A percentile compares a stretch with the other conserved stretches of the same genome.
Conservation (phyloP, 805 yeast genomes). For the Candida nonsorbophila region DNA sequence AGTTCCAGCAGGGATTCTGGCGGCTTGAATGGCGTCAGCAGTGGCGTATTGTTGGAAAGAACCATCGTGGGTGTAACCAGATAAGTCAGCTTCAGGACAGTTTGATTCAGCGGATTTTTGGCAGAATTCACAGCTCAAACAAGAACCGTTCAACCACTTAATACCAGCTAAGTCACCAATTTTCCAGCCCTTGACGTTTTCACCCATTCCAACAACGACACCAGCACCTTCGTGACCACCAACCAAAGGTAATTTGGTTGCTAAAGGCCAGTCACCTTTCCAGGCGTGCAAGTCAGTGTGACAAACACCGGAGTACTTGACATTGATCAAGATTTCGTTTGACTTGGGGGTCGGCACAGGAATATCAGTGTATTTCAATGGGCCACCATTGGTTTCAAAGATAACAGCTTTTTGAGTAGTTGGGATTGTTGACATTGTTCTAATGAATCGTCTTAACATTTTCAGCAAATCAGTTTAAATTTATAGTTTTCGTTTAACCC, state of each 20-base stretch:
- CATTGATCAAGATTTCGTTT: slow-evolving; percentile 36
- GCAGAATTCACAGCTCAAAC: slow-evolving; percentile 39
- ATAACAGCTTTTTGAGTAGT: slow-evolving; percentile 39
- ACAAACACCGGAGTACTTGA: slow-evolving; percentile 43
- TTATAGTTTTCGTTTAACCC: too few species aligned
- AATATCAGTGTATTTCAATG: slow-evolving; percentile 34
- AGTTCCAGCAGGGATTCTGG: slow-evolving; percentile 49
- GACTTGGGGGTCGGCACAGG: slow-evolving; percentile 39
- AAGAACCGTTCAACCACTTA: slow-evolving; percentile 44
- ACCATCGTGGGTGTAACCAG: slow-evolving; percentile 74
- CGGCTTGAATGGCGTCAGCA: slow-evolving; percentile 62
- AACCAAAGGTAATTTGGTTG: slow-evolving; percentile 40
- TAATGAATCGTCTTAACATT: too few species aligned
- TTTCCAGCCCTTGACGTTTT: slow-evolving; percentile 37
- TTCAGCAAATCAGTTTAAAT: too few species aligned
- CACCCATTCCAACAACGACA: slow-evolving; percentile 39
- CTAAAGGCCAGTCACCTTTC: slow-evolving; percentile 45
- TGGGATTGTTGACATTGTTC: too few species aligned
- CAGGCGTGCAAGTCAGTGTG: slow-evolving; percentile 45
- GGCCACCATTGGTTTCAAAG: slow-evolving; percentile 39
- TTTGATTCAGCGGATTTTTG: slow-evolving; percentile 40
- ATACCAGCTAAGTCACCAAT: slow-evolving; percentile 41
- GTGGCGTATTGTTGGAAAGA: slow-evolving; percentile 65
- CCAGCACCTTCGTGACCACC: slow-evolving; percentile 50
- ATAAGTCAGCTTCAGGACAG: slow-evolving; percentile 62